Conservation (phyloP, 2,329 filamentous ascomycete species). For the Colletotrichum karsti region DNA sequence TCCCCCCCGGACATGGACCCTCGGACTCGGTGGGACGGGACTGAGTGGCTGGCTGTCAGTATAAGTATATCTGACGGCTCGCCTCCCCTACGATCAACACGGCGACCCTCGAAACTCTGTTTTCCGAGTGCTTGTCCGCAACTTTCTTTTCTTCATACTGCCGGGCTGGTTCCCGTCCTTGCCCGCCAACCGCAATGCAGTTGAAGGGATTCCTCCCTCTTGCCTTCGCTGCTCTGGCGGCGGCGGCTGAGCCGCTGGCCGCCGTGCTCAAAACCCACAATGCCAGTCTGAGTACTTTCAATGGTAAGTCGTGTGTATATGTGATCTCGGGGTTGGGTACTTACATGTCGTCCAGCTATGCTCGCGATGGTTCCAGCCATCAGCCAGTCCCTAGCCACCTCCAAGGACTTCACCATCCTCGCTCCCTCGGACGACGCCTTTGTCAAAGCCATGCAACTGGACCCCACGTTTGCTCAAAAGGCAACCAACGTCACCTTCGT, state of each 20-base stretch:
- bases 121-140: not conserved
- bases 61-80: conserved; percentile 22
- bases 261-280: conserved; percentile 33
- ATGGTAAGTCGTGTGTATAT: conserved; percentile 17
- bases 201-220: conserved; percentile 31
- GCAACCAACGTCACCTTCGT: conserved; percentile 50
- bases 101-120: not conserved
- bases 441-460: conserved; percentile 38
- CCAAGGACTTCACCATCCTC: conserved; percentile 54
- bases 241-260: conserved; percentile 31
- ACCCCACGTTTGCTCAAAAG: conserved; percentile 40
- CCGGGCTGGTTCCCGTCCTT: conserved; percentile 12
- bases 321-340: not conserved
- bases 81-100: not conserved
- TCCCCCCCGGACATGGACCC: not conserved
- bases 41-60: conserved; percentile 24
- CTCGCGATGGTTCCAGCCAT: conserved; percentile 31
- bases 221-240: conserved; percentile 30
- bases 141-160: not conserved
- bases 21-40: conserved; percentile 8
- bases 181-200: conserved; percentile 30
- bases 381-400: conserved; percentile 36
- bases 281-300: conserved; percentile 34
- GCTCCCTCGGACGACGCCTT: conserved; percentile 68
- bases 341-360: conserved; percentile 25